Evolutionary conservation across 2,329 filamentous ascomycete species (phyloP), one percentile per base, ranked within the genome.

Genomic region (Beauveria bassiana): DNA sequence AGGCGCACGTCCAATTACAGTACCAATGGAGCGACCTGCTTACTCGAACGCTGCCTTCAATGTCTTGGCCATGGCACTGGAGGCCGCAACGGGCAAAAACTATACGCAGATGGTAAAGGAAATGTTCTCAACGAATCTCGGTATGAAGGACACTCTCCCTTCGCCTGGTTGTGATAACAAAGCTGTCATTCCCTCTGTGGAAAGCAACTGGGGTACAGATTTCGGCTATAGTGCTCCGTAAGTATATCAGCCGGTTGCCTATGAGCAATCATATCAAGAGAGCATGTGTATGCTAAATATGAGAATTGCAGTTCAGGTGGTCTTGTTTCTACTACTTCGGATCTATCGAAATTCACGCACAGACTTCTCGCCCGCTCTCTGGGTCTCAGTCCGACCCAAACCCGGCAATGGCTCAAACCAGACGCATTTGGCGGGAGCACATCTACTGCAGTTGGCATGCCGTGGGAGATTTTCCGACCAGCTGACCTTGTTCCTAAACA

Each of bases 31-130:
- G 28, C 28, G 28, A 10, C 75, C 77, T 0, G 69, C 73, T 0
- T 79, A 79, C 63, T 78, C 76, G 5, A 77, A 74, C 58, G 64
- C 77, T 18, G 74, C 74, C 0, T 79, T 76, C 61, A 69, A 69
- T 16, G 53, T 78, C 7, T 68, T 77, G 31, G 67, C 69, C 5
- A 67, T 75, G 53, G 74, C 71, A 1, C 63, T 78, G 1, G 69
- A 74, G 24, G 54, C 67, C 1, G 65, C 62, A 20, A 73, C 70
- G 0, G 68, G 68, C 0, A 73, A 71, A 61, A 70, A 63, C 49
- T 74, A 70, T 59, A 65, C 69, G 0, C 51, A 68, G 2, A 63
- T 71, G 18, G 38, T 73, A 0, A n/a, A 66, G 2, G 66, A 70
- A 0, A 45, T 66, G 10, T 20, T 70, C 2, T 57, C 68, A 1